A percentile compares a stretch with the other conserved stretches of the same genome.
These are phyloP conservation scores for Acer saccharum DNA, from an alignment of 345 rosid genomes.

Conservation along the genomic window DNA sequence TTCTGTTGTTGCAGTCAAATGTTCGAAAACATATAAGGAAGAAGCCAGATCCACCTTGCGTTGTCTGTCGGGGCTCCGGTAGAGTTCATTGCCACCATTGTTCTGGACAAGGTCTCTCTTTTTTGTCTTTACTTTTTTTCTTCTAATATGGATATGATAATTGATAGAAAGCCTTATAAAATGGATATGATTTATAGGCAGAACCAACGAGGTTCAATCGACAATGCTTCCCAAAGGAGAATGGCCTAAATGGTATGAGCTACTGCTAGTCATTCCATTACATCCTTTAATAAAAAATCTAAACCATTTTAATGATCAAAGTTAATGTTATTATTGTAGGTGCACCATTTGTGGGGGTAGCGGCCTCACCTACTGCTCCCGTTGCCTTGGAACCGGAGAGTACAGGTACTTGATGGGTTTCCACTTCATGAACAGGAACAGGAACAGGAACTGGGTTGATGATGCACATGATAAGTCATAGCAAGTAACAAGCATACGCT, in stretches of 20 bases:
- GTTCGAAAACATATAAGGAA: slow-evolving; percentile 37
- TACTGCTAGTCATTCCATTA: neutral
- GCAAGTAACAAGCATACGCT: too few relatives aligned
- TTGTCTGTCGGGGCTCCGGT: slow-evolving; percentile 67
- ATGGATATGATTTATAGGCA: slow-evolving; percentile 39
- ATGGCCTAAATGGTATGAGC: slow-evolving; percentile 82
- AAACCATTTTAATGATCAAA: neutral
- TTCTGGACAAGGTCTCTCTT: slow-evolving; percentile 56
- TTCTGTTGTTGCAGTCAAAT: slow-evolving; percentile 48
- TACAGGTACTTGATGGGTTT: slow-evolving; percentile 65
- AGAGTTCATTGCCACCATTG: slow-evolving; percentile 65
- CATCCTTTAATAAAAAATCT: neutral
- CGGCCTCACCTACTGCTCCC: slow-evolving; percentile 68
- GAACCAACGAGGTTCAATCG: slow-evolving; percentile 54
- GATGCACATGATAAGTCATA: too few relatives aligned
- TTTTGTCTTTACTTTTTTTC: neutral
- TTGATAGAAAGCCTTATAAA: neutral
- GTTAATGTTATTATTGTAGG: slow-evolving; percentile 38
- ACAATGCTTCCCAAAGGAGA: slow-evolving; percentile 78
- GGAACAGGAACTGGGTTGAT: too few relatives aligned
- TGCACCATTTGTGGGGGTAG: slow-evolving; percentile 79
- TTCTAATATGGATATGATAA: neutral
- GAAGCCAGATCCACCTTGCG: slow-evolving; percentile 65
- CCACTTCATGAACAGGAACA: slow-evolving; percentile 46
- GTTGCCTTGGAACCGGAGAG: slow-evolving; percentile 78